Evolutionary conservation across 2,329 filamentous ascomycete genomes (phyloP), one percentile per base, ranked within the genome.

Genomic region (Penicillium verrucosum): DNA sequence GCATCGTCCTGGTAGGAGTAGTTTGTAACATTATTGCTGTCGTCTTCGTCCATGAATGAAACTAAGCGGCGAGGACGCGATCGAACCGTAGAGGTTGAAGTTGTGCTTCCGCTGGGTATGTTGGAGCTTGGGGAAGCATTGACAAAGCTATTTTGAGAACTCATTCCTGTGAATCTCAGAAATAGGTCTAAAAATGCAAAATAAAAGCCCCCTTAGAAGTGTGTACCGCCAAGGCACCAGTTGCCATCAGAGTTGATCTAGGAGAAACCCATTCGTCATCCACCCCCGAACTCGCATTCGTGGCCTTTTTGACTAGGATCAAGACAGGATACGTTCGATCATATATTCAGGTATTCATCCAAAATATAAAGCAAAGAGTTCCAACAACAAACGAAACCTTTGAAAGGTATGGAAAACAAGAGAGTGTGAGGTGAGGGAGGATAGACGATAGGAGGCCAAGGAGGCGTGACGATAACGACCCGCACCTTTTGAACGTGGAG

Each of bases 21-120:
- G 46, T 63, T 60, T 25, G 66, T 68, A 41, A 49, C 61, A 46
- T 62, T 59, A 47, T 48, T 62, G 45, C 63, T 63, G 37, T 68
- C 69, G 29, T 68, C 66, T 43, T 69, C 70, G 43, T 77, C 73
- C 60, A 70, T 67, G 43, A 76, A 72, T 23, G 77, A 77, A 54
- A 78, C 73, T 51, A 78, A 64, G 41, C 76, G 74, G 55, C 75
- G 69, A 58, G 73, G 75, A 45, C 77, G 77, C 55, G 77, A 74
- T 61, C 77, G 74, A 51, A 79, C 65, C 36, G 74, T 73, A 25
- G 75, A 76, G 60, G 66, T 67, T 30, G 71, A 70, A 57, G 66
- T 69, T 54, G 69, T 67, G 61, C 66, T 70, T 51, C 68, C 68
- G 60, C 65, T 70, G 40, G 65, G 65, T 55, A 67, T 65, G 59